Percentiles rank a stretch among this genome's conserved stretches.
phyloP scores from a whole-genome alignment of 2,329 filamentous ascomycete species.

The Pestalotiopsis sp. region DNA sequence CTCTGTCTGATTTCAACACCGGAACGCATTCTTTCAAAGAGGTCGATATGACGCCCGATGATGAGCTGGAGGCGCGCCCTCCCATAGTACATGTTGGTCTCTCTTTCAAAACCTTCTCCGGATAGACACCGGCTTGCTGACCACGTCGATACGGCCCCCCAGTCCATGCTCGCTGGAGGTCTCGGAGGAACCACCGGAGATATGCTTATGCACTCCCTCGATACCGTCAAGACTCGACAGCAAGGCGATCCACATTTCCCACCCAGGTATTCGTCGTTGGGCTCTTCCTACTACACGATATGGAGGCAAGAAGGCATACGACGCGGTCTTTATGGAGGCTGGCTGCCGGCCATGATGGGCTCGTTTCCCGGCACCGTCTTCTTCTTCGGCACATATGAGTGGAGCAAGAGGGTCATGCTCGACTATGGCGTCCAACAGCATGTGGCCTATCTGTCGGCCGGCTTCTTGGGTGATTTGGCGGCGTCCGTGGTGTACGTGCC shows the following conservation, averaged over 20 bases:
- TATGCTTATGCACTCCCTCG: slow-evolving; percentile 97
- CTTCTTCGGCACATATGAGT: slow-evolving; percentile 97
- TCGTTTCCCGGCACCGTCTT: slow-evolving; percentile 93
- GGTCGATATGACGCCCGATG: slow-evolving; percentile 35
- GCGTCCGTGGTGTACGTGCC: slow-evolving; percentile 95
- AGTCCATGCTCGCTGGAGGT: slow-evolving; percentile 96
- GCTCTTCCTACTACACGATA: slow-evolving; percentile 90
- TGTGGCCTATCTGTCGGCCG: slow-evolving; percentile 85
- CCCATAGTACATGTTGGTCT: slow-evolving; percentile 65
- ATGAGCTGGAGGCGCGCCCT: slow-evolving; percentile 60
- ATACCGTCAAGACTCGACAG: slow-evolving; percentile 97
- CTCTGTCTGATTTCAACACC: slow-evolving; percentile 32
- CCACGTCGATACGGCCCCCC: slow-evolving; percentile 17
- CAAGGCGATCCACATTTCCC: slow-evolving; percentile 94
- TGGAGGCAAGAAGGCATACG: slow-evolving; percentile 87
- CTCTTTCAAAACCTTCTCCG: slow-evolving; percentile 18
- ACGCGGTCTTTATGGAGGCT: slow-evolving; percentile 90
- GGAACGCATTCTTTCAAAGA: slow-evolving; percentile 18
- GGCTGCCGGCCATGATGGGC: slow-evolving; percentile 85
- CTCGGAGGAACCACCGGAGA: slow-evolving; percentile 92
- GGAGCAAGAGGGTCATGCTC: slow-evolving; percentile 86
- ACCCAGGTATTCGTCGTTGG: slow-evolving; percentile 88
- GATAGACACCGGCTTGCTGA: slow-evolving; percentile 22
- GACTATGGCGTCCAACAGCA: slow-evolving; percentile 82
- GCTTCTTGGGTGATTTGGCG: slow-evolving; percentile 90